Conservation (phyloP, 257 asterid species). For the Solanum tarapatanum region DNA sequence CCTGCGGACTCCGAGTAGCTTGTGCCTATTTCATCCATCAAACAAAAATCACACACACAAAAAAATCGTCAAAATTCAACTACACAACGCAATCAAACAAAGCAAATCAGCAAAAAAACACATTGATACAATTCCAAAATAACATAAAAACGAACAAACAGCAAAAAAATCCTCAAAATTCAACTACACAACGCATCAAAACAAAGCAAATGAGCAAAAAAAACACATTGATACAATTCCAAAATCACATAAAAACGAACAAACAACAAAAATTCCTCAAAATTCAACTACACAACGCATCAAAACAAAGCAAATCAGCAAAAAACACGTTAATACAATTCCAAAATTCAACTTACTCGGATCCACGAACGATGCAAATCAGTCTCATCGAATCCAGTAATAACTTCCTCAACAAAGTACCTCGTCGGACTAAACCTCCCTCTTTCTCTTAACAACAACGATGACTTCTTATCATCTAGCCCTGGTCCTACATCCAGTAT, state of each 20-base stretch:
- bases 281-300: background rate
- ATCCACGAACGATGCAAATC: slow-evolving; percentile 95
- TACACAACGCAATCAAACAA: background rate
- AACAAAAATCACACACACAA: background rate
- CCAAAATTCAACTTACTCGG: slow-evolving; percentile 36
- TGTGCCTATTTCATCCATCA: slow-evolving; percentile 51
- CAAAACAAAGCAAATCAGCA: background rate
- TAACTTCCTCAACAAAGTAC: slow-evolving; percentile 85
- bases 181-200: background rate
- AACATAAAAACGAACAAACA: background rate
- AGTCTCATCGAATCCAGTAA: slow-evolving; percentile 90
- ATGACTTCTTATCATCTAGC: slow-evolving; percentile 57
- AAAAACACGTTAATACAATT: background rate
- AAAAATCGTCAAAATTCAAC: background rate
- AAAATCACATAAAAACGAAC: background rate
- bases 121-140: background rate
- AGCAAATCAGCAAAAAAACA: background rate
- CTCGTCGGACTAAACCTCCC: slow-evolving; percentile 92
- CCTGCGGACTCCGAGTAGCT: slow-evolving; percentile 86
- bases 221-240: background rate
- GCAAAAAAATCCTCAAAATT: background rate
- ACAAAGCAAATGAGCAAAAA: background rate
- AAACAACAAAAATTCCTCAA: background rate
- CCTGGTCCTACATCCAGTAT: slow-evolving; percentile 88
- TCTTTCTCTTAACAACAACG: slow-evolving; percentile 80